Evolutionary conservation across 495 filamentous ascomycete genomes (phyloP), one percentile per base, ranked within the genome.

Genomic region (Penicillium verhagenii): DNA sequence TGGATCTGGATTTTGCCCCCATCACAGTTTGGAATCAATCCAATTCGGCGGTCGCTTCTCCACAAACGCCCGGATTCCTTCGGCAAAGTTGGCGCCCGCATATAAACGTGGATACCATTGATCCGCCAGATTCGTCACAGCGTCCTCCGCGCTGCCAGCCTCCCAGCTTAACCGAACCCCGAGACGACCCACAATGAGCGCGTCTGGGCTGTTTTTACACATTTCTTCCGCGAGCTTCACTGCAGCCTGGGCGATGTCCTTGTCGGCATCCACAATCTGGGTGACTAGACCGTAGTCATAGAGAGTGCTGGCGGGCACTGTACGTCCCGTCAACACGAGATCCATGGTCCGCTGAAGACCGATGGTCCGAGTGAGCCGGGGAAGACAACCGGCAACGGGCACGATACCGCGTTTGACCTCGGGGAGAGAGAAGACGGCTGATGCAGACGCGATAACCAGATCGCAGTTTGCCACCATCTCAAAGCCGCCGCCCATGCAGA

Each of bases 31-130:
- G 63, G 83, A 86, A 65, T 85, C 76, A 64, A 78, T 78, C 89
- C 91, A 93, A 47, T 70, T 77, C 20, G 88, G 82, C 66, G 80
- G 76, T 70, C 89, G 76, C 71, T 83, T 91, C 81, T 92, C 89
- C 54, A 88, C 82, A 81, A 95, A 95, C 53, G 86, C 87, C 70
- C 65, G 77, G 35, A 94, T 77, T 0, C 90, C 91, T 72, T 95
- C 91, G 57, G 72, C 78, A 66, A 89, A 86, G 73, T 94, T 94
- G 63, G 85, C 81, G 14, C 88, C 90, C 16, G 60, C 72, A 38
- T 85, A 75, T 49, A 96, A 73, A 54, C 69, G 68, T 47, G 58
- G 67, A 63, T 81, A 92, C 80, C 82, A 77, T 2, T 80, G 79
- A 56, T 79, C 75, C 37, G 78, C 73, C 58, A 89, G 57, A 16